phyloP scores from a whole-genome alignment of 768 basidiomycete species.

The Boletus subparvulus region DNA sequence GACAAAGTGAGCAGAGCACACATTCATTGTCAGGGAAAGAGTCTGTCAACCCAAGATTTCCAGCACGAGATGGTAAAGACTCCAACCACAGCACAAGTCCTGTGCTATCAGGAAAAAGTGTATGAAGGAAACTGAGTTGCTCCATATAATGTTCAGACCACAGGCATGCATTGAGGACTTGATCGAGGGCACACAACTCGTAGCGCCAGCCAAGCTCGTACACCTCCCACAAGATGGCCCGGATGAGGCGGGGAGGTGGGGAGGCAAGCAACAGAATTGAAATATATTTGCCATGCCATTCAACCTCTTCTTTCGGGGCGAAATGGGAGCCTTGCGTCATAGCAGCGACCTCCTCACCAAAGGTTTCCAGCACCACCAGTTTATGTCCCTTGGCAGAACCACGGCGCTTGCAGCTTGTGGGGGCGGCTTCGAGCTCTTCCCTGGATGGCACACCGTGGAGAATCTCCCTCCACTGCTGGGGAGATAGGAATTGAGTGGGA shows the following conservation, averaged over 20 bases:
- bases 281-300: neutral
- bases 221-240: conserved; percentile 18
- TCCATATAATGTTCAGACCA: conserved; percentile 4
- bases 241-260: neutral
- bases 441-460: too few relatives aligned
- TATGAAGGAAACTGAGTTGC: neutral
- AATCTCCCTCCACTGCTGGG: conserved; percentile 6
- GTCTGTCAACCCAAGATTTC: neutral
- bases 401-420: neutral
- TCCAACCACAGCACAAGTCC: neutral
- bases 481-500: neutral
- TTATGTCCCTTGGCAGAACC: neutral
- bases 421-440: neutral
- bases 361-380: neutral
- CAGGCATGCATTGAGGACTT: neutral
- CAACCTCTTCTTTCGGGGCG: neutral
- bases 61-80: neutral
- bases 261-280: neutral
- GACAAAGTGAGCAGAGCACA: neutral
- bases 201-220: conserved; percentile 20
- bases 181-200: conserved; percentile 21
- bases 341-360: neutral
- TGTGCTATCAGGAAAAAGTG: neutral
- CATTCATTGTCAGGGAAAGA: neutral
- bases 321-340: neutral